phyloP scores from a whole-genome alignment of 1,284 basidiomycete genomes.

The Malassezia brasiliensis region DNA sequence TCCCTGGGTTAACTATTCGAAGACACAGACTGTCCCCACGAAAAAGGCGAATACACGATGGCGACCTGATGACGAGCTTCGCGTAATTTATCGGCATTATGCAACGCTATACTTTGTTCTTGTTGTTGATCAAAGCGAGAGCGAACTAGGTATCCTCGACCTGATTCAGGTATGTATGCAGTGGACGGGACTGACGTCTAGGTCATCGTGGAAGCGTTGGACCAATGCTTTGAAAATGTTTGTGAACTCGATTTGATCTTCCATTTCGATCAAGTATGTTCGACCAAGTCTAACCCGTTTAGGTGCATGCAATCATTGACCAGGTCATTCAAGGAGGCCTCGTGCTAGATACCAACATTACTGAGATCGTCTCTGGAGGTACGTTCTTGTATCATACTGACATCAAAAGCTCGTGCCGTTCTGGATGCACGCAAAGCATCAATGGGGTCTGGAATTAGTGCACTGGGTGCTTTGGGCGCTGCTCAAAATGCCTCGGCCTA shows the following conservation, averaged over 20 bases:
- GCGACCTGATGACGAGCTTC: slow-evolving; percentile 27
- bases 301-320: slow-evolving; percentile 81
- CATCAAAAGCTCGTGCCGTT: slow-evolving; percentile 53
- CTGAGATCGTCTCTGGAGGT: slow-evolving; percentile 65
- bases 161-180: slow-evolving; percentile 70
- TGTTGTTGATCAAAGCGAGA: slow-evolving; percentile 87
- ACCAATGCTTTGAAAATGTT: slow-evolving; percentile 92
- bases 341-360: slow-evolving; percentile 94
- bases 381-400: background rate
- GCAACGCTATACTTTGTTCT: slow-evolving; percentile 96
- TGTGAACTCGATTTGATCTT: slow-evolving; percentile 98
- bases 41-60: slow-evolving; percentile 2
- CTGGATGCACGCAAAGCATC: slow-evolving; percentile 14
- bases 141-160: slow-evolving; percentile 89
- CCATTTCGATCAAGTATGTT: slow-evolving; percentile 84
- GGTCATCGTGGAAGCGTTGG: slow-evolving; percentile 95
- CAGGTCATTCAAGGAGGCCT: slow-evolving; percentile 95
- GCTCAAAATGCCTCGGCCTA: slow-evolving; percentile 1
- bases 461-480: background rate
- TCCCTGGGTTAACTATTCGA: slow-evolving; percentile 8
- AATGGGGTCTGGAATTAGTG: slow-evolving; percentile 1
- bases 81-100: slow-evolving; percentile 55
- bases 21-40: background rate
- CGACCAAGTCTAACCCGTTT: background rate
- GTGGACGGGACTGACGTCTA: slow-evolving; percentile 24